Base-by-base conservation (phyloP, 1,284 basidiomycete genomes). In the Pseudozyma sp. region DNA sequence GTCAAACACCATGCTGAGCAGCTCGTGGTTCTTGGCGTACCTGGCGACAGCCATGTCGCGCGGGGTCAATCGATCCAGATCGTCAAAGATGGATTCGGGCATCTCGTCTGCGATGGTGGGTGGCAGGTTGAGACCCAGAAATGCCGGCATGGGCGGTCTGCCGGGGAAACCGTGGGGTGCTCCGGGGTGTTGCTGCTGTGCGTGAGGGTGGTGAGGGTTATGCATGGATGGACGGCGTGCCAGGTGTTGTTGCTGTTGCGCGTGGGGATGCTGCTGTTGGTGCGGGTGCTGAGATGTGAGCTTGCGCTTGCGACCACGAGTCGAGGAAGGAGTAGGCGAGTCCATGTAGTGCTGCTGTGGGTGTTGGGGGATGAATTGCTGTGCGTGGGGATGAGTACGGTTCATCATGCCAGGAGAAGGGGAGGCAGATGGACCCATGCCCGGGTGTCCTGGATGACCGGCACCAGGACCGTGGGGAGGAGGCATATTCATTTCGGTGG, bases 1-100 rank as follows among this genome's bases (percentile, higher is more conserved):
- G 40, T 82, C 82, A 45, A 84, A 80, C 29, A 84, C 52, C 46
- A 66, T 63, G n/a, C 72, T 75, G 33, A 84, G 55, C 19, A 81
- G 66, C 46, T 80, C 79, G 68, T 84, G 82, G 46, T 82, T 80
- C 50, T 67, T 67, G n/a, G 72, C 75, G 55, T 81, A 84, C 16
- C 82, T 52, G 0, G 81, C 81, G 2, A 76, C 72, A 29, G 81
- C 76, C 8, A 84, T 58, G 51, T 84, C 82, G 3, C 82, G 53
- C 14, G 79, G 75, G 0, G 70, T 73, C 19, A 79, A 59, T 1
- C 80, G 44, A 61, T 84, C 82, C 16, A 83, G 69, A 43, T 83
- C 79, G 47, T 84, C 82, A 57, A 75, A 62, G 55, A 75, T 62
- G 9, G 54, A 64, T 11, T 75, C 72, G 17, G 72, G 68, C 52